phyloP scores from a whole-genome alignment of 306 rosid genomes.

The Biancaea sappan region DNA sequence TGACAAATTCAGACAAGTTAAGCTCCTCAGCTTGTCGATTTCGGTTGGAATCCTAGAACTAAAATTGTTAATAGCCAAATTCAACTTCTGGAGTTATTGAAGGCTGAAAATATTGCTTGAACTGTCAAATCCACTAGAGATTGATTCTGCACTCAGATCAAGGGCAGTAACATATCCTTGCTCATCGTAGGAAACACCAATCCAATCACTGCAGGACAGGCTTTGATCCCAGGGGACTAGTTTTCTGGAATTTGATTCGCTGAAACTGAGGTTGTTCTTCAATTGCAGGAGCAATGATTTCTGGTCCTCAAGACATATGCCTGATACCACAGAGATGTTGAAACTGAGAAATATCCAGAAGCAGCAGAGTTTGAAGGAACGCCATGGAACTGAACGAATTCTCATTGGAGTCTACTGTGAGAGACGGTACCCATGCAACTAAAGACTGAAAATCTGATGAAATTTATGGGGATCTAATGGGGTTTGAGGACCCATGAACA shows the following conservation, averaged over 20 bases:
- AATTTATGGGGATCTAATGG: background rate
- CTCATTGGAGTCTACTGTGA: background rate
- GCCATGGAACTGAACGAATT: background rate
- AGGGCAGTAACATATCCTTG: slow-evolving; percentile 27
- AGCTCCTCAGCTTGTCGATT: slow-evolving; percentile 12
- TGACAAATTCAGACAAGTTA: slow-evolving; percentile 26
- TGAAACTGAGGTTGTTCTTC: slow-evolving; percentile 24
- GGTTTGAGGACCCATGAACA: background rate
- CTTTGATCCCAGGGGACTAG: slow-evolving; percentile 32
- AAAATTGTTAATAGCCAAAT: slow-evolving; percentile 4
- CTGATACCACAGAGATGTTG: background rate
- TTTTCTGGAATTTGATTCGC: background rate
- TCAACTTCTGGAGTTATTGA: slow-evolving; percentile 21
- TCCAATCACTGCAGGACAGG: slow-evolving; percentile 19
- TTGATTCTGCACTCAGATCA: background rate
- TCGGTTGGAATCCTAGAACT: slow-evolving; percentile 8
- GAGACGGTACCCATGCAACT: background rate
- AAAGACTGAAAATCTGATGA: background rate
- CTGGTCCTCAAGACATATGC: slow-evolving; percentile 41
- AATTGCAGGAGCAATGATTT: slow-evolving; percentile 30
- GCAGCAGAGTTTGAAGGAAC: background rate
- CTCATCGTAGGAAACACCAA: background rate
- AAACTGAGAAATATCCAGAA: background rate
- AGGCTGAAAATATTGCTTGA: slow-evolving; percentile 29
- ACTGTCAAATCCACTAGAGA: background rate